phyloP scores from a whole-genome alignment of 129 eudicot genomes.

The Lactuca sativa region DNA sequence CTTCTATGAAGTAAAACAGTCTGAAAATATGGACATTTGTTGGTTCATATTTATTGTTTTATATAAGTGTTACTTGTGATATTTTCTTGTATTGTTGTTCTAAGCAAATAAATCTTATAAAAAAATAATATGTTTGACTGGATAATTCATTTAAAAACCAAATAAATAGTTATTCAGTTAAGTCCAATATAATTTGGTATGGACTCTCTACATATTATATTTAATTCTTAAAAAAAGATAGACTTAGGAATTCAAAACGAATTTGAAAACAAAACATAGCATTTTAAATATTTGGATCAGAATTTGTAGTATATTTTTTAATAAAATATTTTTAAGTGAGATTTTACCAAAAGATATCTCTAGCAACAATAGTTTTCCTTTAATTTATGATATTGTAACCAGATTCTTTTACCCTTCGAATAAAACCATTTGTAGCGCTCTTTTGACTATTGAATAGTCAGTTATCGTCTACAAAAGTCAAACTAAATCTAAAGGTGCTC shows the following conservation, averaged over 20 bases:
- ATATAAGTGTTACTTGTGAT: background rate
- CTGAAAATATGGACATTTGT: background rate
- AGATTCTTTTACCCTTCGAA: background rate
- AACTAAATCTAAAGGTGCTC: background rate
- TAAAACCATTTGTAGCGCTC: background rate
- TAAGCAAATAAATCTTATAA: background rate
- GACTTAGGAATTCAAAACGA: too few relatives aligned
- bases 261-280: too few relatives aligned
- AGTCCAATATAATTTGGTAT: too few relatives aligned
- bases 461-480: background rate
- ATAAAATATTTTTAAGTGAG: background rate
- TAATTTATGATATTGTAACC: background rate
- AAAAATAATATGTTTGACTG: background rate
- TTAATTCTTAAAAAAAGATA: too few relatives aligned
- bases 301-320: background rate
- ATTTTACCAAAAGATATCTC: background rate
- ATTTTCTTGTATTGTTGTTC: background rate
- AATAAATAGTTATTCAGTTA: background rate
- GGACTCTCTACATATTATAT: too few relatives aligned
- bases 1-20: background rate
- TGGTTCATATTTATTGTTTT: background rate
- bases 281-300: background rate
- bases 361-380: background rate
- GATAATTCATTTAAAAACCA: background rate
- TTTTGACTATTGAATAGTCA: background rate